phyloP scores from a whole-genome alignment of 805 yeast species.

The Saturnispora serradocipensis region DNA sequence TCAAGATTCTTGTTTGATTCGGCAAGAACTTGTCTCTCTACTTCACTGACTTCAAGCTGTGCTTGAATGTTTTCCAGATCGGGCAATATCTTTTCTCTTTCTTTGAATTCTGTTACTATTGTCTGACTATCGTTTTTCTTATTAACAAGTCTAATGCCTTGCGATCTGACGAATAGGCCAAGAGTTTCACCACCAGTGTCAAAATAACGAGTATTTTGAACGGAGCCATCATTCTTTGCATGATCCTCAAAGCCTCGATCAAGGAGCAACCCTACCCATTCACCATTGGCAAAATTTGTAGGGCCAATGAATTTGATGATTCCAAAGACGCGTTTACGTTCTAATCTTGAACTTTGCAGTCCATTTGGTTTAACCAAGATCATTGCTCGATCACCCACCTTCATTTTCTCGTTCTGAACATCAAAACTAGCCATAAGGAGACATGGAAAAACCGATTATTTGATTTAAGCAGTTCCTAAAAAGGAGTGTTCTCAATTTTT shows the following conservation, averaged over 20 bases:
- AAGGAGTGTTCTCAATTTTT: neutral
- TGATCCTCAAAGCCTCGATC: conserved; percentile 19
- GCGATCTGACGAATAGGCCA: conserved; percentile 42
- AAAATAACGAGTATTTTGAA: conserved; percentile 37
- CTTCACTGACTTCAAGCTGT: conserved; percentile 25
- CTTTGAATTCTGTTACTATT: neutral
- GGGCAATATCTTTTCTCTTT: neutral
- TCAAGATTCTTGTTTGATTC: conserved; percentile 24
- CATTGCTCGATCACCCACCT: neutral
- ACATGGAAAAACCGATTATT: neutral
- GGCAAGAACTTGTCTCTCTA: conserved; percentile 38
- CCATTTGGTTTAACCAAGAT: neutral
- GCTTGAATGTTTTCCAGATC: neutral
- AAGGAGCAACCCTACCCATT: conserved; percentile 45
- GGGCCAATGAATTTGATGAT: conserved; percentile 40
- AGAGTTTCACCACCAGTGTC: conserved; percentile 24
- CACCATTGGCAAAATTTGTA: conserved; percentile 51
- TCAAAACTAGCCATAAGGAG: neutral
- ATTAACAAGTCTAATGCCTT: neutral
- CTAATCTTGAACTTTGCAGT: neutral
- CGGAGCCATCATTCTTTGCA: conserved; percentile 44
- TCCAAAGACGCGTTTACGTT: conserved; percentile 26
- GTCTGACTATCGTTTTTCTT: neutral
- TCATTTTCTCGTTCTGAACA: neutral
- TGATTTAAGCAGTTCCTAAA: neutral